Conservation (phyloP, 2,329 filamentous ascomycete genomes). For the Alternaria postmessia region DNA sequence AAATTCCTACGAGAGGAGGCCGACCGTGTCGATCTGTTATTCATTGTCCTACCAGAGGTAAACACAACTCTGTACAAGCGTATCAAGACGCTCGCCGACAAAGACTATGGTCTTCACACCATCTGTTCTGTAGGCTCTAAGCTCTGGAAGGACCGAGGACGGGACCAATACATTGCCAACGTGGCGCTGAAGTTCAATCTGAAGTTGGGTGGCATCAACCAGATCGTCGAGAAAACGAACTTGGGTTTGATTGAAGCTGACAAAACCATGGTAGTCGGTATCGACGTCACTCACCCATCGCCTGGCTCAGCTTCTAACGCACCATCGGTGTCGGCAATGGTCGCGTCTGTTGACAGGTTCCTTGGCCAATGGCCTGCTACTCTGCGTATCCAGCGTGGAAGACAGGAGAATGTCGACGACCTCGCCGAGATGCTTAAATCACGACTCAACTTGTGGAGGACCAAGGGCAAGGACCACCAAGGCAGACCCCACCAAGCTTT, state of each 20-base stretch:
- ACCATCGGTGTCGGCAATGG: conserved; percentile 80
- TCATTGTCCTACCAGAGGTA: conserved; percentile 30
- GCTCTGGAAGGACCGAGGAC: conserved; percentile 53
- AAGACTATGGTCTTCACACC: conserved; percentile 29
- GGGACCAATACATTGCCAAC: conserved; percentile 44
- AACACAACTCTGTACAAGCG: conserved; percentile 30
- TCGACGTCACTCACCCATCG: conserved; percentile 89
- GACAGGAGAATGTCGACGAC: conserved; percentile 73
- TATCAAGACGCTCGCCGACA: conserved; percentile 35
- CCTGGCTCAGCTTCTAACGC: conserved; percentile 64
- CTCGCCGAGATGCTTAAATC: conserved; percentile 68
- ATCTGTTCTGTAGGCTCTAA: conserved; percentile 34
- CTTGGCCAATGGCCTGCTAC: conserved; percentile 80
- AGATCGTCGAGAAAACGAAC: conserved; percentile 60
- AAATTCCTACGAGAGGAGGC: conserved; percentile 5
- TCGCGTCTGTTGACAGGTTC: conserved; percentile 73
- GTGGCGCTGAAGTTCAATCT: conserved; percentile 65
- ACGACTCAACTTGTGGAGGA: conserved; percentile 70
- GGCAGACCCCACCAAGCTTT: conserved; percentile 42
- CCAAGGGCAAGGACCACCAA: conserved; percentile 11
- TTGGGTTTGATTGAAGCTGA: conserved; percentile 64
- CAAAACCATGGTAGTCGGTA: conserved; percentile 84
- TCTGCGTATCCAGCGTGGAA: conserved; percentile 68
- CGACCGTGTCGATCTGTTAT: conserved; percentile 16
- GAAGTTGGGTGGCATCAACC: conserved; percentile 65